phyloP scores from a whole-genome alignment of 306 rosid genomes.

The Malus sylvestris region DNA sequence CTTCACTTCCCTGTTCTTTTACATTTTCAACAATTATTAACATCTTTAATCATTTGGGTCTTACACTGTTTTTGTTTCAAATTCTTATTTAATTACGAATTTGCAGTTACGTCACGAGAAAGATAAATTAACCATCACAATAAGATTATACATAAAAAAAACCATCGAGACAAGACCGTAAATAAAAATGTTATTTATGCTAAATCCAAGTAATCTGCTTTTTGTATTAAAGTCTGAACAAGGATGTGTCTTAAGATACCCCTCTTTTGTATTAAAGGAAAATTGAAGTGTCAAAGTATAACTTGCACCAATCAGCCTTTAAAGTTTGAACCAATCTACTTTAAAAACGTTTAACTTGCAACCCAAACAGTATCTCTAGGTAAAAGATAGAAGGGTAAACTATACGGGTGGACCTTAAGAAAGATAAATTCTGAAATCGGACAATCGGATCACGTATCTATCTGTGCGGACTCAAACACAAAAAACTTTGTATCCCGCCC shows the following conservation, averaged over 20 bases:
- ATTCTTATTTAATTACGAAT: not conserved
- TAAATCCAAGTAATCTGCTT: not conserved
- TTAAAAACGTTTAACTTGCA: not conserved
- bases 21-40: not conserved
- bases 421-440: no score
- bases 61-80: no score
- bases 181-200: no score
- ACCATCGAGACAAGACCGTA: no score
- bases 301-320: not conserved
- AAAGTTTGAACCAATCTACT: not conserved
- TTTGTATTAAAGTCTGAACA: not conserved
- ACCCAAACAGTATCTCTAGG: not conserved
- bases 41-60: not conserved
- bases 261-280: not conserved
- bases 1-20: not conserved
- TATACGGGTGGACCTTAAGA: not conserved
- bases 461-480: no score
- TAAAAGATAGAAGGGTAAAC: not conserved
- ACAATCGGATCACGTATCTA: no score
- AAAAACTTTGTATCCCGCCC: no score
- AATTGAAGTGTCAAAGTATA: not conserved
- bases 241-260: not conserved
- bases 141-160: no score
- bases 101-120: rapidly evolving
- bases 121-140: rapidly evolving